Evolutionary conservation across 495 filamentous ascomycete genomes (phyloP), one percentile per base, ranked within the genome.

Genomic region (Recurvomyces mirabilis): DNA sequence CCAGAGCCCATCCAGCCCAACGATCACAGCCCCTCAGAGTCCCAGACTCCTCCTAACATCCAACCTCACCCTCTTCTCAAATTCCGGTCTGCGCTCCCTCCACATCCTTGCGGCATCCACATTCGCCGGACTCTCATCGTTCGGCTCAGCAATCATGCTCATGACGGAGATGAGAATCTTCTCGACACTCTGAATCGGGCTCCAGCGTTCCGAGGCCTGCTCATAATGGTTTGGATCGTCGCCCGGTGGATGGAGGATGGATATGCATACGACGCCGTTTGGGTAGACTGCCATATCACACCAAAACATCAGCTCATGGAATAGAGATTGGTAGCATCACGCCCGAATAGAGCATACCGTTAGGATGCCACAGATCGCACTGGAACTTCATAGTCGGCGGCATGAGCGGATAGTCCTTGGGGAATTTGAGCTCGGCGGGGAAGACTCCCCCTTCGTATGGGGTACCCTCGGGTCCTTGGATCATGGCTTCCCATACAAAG

Each of bases 141-240:
- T 99, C 51, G 91, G 91, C 68, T 95, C 91, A 1, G 88, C 87
- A 43, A 99, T 71, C 91, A 99, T 96, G 59, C 86, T 93, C 87
- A 99, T 99, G 34, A 99, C 91, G 1, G 76, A 82, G 41, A 96
- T 87, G 49, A 99, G 67, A 43, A 99, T 99, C 75, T 95, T 96
- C 72, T 96, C 93, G 52, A 95, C 87, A 45, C 79, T 86, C 67
- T 96, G 91, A 33, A 99, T 94, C 31, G 91, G 91, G 31, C 78
- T 82, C 91, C 91, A 99, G 37, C 91, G 74, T 69, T 99, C 91
- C 15, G 78, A 82, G 18, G 93, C 93, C 54, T 89, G 83, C 65
- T 99, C 91, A 69, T 99, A 99, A 63, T 96, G 93, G 63, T 93
- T 93, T 49, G 91, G 88, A 65, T 99, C 91, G 61, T 99, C 93